Conservation (phyloP, 2,329 filamentous ascomycete genomes). For the Akanthomyces muscarius region DNA sequence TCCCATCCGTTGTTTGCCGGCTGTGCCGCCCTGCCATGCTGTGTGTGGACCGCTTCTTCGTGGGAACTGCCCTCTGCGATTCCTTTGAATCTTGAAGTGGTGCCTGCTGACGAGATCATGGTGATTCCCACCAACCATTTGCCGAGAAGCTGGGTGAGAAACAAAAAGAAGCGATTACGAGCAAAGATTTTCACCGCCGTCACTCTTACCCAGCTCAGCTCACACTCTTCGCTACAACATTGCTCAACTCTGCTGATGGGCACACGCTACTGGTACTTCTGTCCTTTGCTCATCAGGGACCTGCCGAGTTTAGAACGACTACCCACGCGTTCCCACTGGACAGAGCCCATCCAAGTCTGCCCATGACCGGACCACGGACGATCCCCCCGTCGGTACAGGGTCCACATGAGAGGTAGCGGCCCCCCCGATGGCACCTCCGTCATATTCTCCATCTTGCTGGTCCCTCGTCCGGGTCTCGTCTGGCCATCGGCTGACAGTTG, state of each 20-base stretch:
- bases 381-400: conserved; percentile 16
- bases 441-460: conserved; percentile 7
- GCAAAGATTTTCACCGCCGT: background rate
- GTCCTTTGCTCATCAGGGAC: background rate
- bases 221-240: background rate
- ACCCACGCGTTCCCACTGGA: background rate
- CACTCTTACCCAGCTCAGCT: background rate
- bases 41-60: background rate
- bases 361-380: conserved; percentile 16
- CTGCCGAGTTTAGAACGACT: conserved; percentile 9
- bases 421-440: conserved; percentile 15
- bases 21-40: background rate
- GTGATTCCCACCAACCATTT: background rate
- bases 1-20: conserved; percentile 2
- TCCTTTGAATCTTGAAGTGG: background rate
- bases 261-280: background rate
- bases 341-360: background rate
- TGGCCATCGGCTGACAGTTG: conserved; percentile 12
- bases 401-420: conserved; percentile 13
- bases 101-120: background rate
- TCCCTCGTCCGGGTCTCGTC: conserved; percentile 11
- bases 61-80: background rate
- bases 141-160: background rate
- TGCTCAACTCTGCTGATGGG: background rate
- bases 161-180: background rate